Evolutionary conservation across 1,284 basidiomycete genomes (phyloP).

Genomic region (Trametes hirsuta): DNA sequence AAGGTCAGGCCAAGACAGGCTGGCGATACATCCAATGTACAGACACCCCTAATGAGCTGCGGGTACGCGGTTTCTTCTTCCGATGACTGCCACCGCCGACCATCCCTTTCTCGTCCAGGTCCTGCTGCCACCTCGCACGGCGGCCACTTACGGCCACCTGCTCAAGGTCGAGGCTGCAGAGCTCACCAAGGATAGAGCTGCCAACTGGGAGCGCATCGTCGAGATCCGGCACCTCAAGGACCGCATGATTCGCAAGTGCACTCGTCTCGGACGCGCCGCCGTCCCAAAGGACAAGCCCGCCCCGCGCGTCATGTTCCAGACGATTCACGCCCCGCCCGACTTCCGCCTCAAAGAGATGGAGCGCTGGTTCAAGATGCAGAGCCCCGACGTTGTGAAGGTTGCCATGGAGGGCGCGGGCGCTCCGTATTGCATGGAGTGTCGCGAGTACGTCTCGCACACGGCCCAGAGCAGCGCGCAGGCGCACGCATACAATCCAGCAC

Average conservation of each 20-base stretch:
- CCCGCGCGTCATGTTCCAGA: conserved; percentile 54
- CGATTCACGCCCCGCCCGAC: conserved; percentile 66
- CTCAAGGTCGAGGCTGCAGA: conserved; percentile 62
- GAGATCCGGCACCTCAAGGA: conserved; percentile 77
- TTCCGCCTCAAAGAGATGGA: conserved; percentile 79
- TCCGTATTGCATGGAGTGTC: conserved; percentile 33
- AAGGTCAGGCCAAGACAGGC: conserved; percentile 54
- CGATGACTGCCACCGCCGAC: background rate
- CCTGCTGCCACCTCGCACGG: conserved; percentile 69
- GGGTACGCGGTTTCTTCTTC: conserved; percentile 43
- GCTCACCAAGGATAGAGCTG: conserved; percentile 54
- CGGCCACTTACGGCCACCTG: conserved; percentile 66
- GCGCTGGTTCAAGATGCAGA: conserved; percentile 61
- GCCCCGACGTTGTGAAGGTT: conserved; percentile 30
- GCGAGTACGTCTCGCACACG: conserved; percentile 21
- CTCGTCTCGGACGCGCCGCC: conserved; percentile 51
- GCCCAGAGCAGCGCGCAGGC: conserved; percentile 17
- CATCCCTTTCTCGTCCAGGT: conserved; percentile 45
- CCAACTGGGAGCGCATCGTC: conserved; percentile 67
- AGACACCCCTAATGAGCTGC: conserved; percentile 73
- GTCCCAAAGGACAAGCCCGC: conserved; percentile 40
- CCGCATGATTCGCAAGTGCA: conserved; percentile 77
- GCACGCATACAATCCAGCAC: conserved; percentile 16
- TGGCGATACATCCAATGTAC: conserved; percentile 76
- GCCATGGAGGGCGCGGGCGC: conserved; percentile 21